Evolutionary conservation across 495 filamentous ascomycete species (phyloP), one percentile per base, ranked within the genome.

Genomic region (Collariella sp.): DNA sequence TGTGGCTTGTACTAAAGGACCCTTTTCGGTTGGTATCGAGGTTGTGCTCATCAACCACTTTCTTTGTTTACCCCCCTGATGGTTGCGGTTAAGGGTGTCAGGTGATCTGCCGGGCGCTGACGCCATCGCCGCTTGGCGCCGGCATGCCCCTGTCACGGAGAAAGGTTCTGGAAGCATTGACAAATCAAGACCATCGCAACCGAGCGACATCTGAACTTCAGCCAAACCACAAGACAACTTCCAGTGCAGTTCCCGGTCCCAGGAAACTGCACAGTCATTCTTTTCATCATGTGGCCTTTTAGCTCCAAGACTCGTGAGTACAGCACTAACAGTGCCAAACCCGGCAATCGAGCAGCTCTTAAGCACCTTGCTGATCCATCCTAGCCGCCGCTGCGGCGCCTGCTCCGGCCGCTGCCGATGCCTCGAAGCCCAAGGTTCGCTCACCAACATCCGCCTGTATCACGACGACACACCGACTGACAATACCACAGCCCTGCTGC

Each of bases 401-500:
- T 10, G 34, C 57, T 20, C 48, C 52, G 33, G 57, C 53, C 57
- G 47, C 60, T 48, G 59, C 62, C 33, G 62, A 64, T 31, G 65
- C 66, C 26, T 65, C 70, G 7, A 75, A 75, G 63, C 73, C 74
- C 18, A 77, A 73, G 72, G 74, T 77, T 23, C 47, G 69, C 16
- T 33, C n/a, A 38, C 45, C 35, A 16, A 19, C 46, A 16, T 0
- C 22, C 42, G 19, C 3, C 1, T 22, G 5, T 7, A n/a, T 20
- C 5, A 16, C 22, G 23, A 48, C 46, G 46, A 58, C 35, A 12
- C 10, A 7, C 26, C 20, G 41, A 35, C 6, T 7, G 19, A 31
- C n/a, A 15, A 10, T 5, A 4, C 19, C 26, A 51, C 66, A 96
- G 89, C 90, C 90, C 33, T 96, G 90, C 80, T 96, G 91, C 70